Conservation (phyloP, 768 basidiomycete genomes). For the Auricularia heimuer region DNA sequence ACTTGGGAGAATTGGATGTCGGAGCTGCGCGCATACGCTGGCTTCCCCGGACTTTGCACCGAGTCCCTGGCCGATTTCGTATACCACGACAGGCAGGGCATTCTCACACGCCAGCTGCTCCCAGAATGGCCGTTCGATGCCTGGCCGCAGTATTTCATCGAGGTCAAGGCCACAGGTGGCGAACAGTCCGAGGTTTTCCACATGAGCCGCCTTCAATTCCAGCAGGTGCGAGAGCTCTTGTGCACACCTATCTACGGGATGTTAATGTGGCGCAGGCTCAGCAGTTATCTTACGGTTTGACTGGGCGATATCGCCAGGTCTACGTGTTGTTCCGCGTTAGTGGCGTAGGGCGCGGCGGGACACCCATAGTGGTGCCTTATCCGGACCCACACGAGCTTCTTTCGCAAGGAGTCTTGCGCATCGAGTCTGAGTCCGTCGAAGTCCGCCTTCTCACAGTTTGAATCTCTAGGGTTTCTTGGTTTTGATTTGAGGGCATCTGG, state of each 20-base stretch:
- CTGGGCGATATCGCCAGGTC: background rate
- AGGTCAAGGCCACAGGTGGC: constrained; percentile 19
- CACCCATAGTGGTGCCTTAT: background rate
- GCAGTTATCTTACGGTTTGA: background rate
- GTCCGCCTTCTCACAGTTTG: background rate
- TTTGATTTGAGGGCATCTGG: too few relatives aligned
- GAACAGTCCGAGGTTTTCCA: constrained; percentile 14
- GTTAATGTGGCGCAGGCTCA: background rate
- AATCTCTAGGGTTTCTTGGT: background rate
- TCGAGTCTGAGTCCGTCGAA: background rate
- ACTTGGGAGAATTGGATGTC: constrained; percentile 20
- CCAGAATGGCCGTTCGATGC: constrained; percentile 11
- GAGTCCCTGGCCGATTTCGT: constrained; percentile 14
- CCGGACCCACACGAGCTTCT: background rate
- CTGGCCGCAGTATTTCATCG: constrained; percentile 21
- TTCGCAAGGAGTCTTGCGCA: background rate
- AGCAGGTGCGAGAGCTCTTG: constrained; percentile 10
- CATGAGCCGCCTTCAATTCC: constrained; percentile 16
- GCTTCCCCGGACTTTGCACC: background rate
- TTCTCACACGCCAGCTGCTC: constrained; percentile 13
- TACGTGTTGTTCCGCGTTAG: background rate
- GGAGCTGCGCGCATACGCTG: constrained; percentile 11
- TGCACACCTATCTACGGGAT: background rate
- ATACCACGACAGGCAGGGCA: constrained; percentile 15
- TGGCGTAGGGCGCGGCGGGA: background rate